Conservation (phyloP, 345 rosid genomes). For the Hibiscus tridactylites region DNA sequence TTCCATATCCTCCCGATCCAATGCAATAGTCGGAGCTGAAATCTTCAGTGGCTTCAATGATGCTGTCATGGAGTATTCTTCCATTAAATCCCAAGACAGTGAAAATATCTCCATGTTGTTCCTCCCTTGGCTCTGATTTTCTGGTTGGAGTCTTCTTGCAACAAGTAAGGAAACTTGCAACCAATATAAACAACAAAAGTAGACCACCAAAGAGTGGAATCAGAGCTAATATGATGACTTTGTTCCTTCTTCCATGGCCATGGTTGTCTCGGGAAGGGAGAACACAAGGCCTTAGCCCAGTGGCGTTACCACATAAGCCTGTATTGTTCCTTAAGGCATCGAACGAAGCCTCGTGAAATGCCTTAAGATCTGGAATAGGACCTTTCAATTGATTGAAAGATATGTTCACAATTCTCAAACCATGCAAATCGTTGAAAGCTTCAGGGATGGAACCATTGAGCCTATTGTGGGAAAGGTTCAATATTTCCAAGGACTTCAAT, state of each 20-base stretch:
- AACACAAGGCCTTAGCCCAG: slow-evolving; percentile 9
- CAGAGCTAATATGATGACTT: neutral
- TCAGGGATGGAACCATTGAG: neutral
- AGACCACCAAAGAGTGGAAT: neutral
- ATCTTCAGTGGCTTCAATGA: neutral
- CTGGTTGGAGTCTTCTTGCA: neutral
- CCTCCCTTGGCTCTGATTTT: neutral
- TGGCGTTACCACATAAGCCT: slow-evolving; percentile 13
- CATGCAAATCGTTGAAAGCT: neutral
- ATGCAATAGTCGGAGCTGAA: neutral
- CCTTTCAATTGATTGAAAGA: slow-evolving; percentile 15
- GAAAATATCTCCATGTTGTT: neutral
- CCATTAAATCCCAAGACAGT: neutral
- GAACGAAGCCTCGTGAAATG: slow-evolving; percentile 15
- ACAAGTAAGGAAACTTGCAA: neutral
- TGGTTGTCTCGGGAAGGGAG: neutral
- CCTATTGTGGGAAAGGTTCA: slow-evolving; percentile 7
- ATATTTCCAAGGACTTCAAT: neutral
- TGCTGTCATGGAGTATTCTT: neutral
- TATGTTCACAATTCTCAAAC: slow-evolving; percentile 9
- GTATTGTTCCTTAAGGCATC: neutral
- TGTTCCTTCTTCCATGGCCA: neutral
- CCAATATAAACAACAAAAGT: neutral
- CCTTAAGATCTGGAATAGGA: slow-evolving; percentile 5
- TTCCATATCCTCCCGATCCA: neutral